A percentile compares a stretch with the other conserved stretches of the same genome.
These are phyloP conservation scores for Psilocybe mexicana DNA, from an alignment of 1,284 basidiomycete species.

Conservation along the genomic window DNA sequence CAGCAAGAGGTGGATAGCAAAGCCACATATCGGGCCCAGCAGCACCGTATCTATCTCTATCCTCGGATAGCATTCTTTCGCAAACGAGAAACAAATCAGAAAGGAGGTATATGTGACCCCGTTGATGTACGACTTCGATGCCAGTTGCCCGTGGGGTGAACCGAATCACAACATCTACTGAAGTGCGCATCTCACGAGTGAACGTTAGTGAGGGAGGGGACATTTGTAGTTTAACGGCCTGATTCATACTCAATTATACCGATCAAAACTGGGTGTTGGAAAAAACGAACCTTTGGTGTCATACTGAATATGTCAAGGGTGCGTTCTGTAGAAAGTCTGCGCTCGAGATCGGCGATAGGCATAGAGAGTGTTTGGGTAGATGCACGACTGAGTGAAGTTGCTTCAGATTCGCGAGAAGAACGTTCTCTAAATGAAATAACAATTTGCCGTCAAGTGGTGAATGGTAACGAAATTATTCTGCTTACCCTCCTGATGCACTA, in stretches of 20 bases:
- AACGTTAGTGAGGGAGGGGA: slow-evolving; percentile 80
- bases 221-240: slow-evolving; percentile 94
- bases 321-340: slow-evolving; percentile 73
- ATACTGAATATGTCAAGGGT: slow-evolving; percentile 96
- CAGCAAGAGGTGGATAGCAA: slow-evolving; percentile 93
- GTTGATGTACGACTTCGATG: slow-evolving; percentile 68
- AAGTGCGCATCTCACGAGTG: slow-evolving; percentile 77
- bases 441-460: not conserved
- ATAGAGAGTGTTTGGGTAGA: slow-evolving; percentile 53
- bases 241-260: slow-evolving; percentile 17
- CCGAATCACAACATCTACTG: slow-evolving; percentile 73
- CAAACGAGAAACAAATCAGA: slow-evolving; percentile 92
- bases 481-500: slow-evolving; percentile 60
- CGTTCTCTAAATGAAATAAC: slow-evolving; percentile 44
- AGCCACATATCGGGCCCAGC: slow-evolving; percentile 88
- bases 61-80: slow-evolving; percentile 75
- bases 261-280: not conserved
- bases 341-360: slow-evolving; percentile 79
- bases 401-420: slow-evolving; percentile 58
- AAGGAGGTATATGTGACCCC: slow-evolving; percentile 87
- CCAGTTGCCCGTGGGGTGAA: slow-evolving; percentile 81
- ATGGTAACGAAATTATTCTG: slow-evolving; percentile 1
- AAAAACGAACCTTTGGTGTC: slow-evolving; percentile 79
- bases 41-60: slow-evolving; percentile 48
- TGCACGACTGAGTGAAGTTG: slow-evolving; percentile 52